phyloP scores from a whole-genome alignment of 768 basidiomycete species.

The Suillus occidentalis region DNA sequence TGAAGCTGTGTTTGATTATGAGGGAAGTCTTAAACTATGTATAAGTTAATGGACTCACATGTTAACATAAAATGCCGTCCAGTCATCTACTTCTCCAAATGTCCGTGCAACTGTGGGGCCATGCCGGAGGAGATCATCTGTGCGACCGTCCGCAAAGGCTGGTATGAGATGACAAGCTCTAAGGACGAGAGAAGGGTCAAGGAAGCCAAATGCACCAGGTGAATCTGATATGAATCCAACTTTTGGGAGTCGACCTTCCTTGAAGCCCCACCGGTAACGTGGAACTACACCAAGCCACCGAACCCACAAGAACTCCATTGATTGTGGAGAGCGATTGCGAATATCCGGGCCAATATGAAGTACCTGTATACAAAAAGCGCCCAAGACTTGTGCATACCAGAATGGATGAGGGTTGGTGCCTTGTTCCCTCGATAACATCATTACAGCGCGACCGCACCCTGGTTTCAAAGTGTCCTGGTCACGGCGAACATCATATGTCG shows the following conservation, averaged over 20 bases:
- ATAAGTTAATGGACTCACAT: constrained; percentile 6
- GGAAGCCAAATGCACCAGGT: constrained; percentile 23
- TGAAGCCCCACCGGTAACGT: constrained; percentile 10
- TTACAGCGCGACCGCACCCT: constrained; percentile 15
- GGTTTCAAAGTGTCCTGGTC: constrained; percentile 24
- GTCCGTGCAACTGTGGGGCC: constrained; percentile 6
- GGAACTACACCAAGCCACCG: constrained; percentile 20
- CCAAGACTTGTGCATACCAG: constrained; percentile 23
- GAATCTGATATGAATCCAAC: constrained; percentile 20
- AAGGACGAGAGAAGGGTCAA: constrained; percentile 22
- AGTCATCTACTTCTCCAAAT: constrained; percentile 2
- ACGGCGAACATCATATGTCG: constrained; percentile 20
- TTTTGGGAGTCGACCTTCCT: constrained; percentile 16
- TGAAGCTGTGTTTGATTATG: constrained; percentile 30
- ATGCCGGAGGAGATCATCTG: constrained; percentile 9
- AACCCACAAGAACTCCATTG: constrained; percentile 26
- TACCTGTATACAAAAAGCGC: constrained; percentile 23
- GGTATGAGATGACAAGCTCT: constrained; percentile 27
- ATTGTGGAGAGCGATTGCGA: constrained; percentile 7
- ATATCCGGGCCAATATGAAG: constrained; percentile 1
- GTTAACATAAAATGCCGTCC: constrained; percentile 17
- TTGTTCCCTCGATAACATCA: constrained; percentile 20
- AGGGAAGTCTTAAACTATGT: background rate
- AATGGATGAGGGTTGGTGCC: constrained; percentile 16
- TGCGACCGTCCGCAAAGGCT: constrained; percentile 20